phyloP scores from a whole-genome alignment of 225 moss, liverwort and hornwort species.

The Polytrichum formosum region DNA sequence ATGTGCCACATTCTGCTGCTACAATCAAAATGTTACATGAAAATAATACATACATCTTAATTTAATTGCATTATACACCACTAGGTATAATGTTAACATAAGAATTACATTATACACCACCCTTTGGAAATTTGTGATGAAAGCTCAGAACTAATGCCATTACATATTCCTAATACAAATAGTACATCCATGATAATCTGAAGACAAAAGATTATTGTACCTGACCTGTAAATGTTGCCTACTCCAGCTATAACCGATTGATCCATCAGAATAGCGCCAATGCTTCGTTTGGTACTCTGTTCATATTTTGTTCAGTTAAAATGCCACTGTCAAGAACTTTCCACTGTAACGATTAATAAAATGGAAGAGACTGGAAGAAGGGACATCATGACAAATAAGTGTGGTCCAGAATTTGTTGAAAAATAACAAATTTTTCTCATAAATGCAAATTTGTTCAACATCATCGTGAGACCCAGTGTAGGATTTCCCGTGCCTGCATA shows the following conservation, averaged over 20 bases:
- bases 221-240: slow-evolving; percentile 88
- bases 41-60: no score
- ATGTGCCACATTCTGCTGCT: background rate
- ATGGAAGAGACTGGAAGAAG: background rate
- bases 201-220: slow-evolving; percentile 13
- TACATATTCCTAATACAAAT: background rate
- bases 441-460: no score
- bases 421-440: no score
- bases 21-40: background rate
- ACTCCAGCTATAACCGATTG: slow-evolving; percentile 87
- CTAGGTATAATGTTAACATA: no score
- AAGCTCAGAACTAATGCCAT: background rate
- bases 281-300: slow-evolving; percentile 81
- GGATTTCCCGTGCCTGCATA: slow-evolving; percentile 54
- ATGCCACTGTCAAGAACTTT: slow-evolving; percentile 5
- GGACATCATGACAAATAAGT: background rate
- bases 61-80: no score
- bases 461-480: background rate
- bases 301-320: slow-evolving; percentile 19
- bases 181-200: background rate
- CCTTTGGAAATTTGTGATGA: background rate
- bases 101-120: no score
- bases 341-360: no score
- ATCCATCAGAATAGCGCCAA: slow-evolving; percentile 90
- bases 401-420: no score